Percentiles rank a stretch among this genome's conserved stretches.
Conservation (phyloP, 2,329 filamentous ascomycete genomes). For the Pseudogymnoascus sp. region DNA sequence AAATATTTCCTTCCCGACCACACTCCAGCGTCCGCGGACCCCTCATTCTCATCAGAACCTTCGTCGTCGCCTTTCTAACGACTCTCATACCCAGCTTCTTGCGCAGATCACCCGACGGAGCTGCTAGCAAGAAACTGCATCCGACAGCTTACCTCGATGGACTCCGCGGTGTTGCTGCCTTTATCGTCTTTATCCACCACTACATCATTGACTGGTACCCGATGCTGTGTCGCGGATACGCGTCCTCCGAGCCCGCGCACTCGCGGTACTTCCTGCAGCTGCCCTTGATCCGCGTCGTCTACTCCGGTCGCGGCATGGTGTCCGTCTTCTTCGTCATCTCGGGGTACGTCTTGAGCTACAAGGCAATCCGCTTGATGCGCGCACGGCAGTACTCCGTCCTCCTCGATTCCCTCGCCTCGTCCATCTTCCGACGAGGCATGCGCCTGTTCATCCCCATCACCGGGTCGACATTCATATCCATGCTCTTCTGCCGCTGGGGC, state of each 20-base stretch:
- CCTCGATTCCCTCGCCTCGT: conserved; percentile 39
- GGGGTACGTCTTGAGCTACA: conserved; percentile 42
- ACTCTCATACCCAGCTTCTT: neutral
- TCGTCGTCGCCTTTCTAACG: neutral
- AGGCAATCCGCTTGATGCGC: conserved; percentile 39
- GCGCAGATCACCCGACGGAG: neutral
- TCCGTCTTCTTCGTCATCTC: conserved; percentile 49
- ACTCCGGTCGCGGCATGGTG: conserved; percentile 43
- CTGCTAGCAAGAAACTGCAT: conserved; percentile 6
- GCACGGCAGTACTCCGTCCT: conserved; percentile 33
- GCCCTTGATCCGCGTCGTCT: conserved; percentile 40
- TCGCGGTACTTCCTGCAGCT: conserved; percentile 36
- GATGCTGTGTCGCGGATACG: neutral
- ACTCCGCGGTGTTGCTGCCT: conserved; percentile 39
- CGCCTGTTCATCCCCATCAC: conserved; percentile 42
- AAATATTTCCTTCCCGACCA: neutral
- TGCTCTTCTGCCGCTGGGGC: conserved; percentile 13
- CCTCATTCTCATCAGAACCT: neutral
- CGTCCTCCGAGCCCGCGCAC: neutral
- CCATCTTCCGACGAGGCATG: conserved; percentile 42
- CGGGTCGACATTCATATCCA: conserved; percentile 35
- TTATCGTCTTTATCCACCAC: conserved; percentile 40
- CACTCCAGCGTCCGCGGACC: neutral
- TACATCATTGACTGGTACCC: conserved; percentile 30
- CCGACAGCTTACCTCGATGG: conserved; percentile 41